A percentile compares a stretch with the other conserved stretches of the same genome.
These are phyloP conservation scores for Orbilia ellipsospora DNA, from an alignment of 2,329 filamentous ascomycete species.

Conservation along the genomic window DNA sequence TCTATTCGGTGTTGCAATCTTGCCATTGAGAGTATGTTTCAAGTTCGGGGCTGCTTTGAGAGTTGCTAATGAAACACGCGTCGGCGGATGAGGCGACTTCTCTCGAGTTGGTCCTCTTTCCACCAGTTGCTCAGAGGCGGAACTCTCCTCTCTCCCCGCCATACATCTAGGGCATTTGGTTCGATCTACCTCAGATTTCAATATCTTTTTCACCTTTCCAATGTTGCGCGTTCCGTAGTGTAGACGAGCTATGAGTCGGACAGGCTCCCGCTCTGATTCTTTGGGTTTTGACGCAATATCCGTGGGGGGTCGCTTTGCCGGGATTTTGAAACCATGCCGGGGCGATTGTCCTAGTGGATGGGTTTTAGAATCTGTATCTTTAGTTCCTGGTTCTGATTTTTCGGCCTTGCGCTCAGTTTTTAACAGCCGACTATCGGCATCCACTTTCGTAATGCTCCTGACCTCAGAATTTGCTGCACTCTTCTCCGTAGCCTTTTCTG, in stretches of 20 bases:
- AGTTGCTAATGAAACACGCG: conserved; percentile 41
- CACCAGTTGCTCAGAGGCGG: conserved; percentile 10
- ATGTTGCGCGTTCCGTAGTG: conserved; percentile 36
- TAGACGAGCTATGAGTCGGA: conserved; percentile 27
- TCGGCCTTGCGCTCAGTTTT: conserved; percentile 32
- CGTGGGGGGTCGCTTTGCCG: conserved; percentile 38
- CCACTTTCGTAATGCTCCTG: conserved; percentile 1
- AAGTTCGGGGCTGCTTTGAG: conserved; percentile 25
- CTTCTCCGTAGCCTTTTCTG: conserved; percentile 21
- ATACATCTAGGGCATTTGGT: conserved; percentile 30
- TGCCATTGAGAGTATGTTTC: conserved; percentile 31
- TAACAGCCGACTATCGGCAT: conserved; percentile 21
- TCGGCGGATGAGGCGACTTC: conserved; percentile 37
- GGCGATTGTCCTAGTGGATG: conserved; percentile 35
- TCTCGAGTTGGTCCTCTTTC: conserved; percentile 26
- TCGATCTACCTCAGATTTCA: conserved; percentile 41
- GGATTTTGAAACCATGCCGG: conserved; percentile 38
- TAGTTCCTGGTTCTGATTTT: conserved; percentile 12
- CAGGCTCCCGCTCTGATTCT: conserved; percentile 15
- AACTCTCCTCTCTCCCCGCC: conserved; percentile 18
- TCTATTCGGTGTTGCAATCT: conserved; percentile 44
- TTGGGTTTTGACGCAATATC: conserved; percentile 32
- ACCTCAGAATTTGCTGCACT: conserved; percentile 5
- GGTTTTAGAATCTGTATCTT: conserved; percentile 27
- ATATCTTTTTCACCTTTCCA: conserved; percentile 36